Conservation (phyloP, 345 rosid species). For the Gossypium herbaceum region DNA sequence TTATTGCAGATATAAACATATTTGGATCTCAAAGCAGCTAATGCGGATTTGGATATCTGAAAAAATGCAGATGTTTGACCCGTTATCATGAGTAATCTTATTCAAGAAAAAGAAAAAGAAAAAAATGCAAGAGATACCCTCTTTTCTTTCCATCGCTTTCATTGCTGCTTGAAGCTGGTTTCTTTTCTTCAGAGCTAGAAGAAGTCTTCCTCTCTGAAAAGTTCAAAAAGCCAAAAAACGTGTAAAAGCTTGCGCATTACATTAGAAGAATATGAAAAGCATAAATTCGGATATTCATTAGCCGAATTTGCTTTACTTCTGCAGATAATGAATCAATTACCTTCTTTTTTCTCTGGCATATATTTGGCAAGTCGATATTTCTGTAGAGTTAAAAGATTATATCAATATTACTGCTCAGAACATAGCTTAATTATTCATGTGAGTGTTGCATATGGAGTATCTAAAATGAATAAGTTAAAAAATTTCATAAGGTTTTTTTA, state of each 20-base stretch:
- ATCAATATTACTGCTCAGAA: not conserved
- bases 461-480: not conserved
- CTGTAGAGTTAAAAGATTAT: slow-evolving; percentile 47
- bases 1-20: too few relatives aligned
- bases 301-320: too few relatives aligned
- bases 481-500: not conserved
- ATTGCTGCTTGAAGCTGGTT: slow-evolving; percentile 35
- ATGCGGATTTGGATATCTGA: not conserved
- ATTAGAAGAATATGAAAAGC: too few relatives aligned
- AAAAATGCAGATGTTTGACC: too few relatives aligned
- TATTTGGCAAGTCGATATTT: slow-evolving; percentile 90
- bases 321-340: slow-evolving; percentile 31
- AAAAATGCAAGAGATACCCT: slow-evolving; percentile 38
- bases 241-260: not conserved
- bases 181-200: slow-evolving; percentile 60
- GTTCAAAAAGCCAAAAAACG: not conserved
- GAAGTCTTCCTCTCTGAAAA: slow-evolving; percentile 48
- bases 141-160: slow-evolving; percentile 52
- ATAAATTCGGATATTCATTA: too few relatives aligned
- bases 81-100: not conserved
- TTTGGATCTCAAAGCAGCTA: too few relatives aligned
- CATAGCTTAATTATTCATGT: not conserved
- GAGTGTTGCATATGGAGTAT: not conserved
- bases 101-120: slow-evolving; percentile 10
- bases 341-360: slow-evolving; percentile 87